phyloP scores from a whole-genome alignment of 2,329 filamentous ascomycete species.

The Diaporthe sp. region DNA sequence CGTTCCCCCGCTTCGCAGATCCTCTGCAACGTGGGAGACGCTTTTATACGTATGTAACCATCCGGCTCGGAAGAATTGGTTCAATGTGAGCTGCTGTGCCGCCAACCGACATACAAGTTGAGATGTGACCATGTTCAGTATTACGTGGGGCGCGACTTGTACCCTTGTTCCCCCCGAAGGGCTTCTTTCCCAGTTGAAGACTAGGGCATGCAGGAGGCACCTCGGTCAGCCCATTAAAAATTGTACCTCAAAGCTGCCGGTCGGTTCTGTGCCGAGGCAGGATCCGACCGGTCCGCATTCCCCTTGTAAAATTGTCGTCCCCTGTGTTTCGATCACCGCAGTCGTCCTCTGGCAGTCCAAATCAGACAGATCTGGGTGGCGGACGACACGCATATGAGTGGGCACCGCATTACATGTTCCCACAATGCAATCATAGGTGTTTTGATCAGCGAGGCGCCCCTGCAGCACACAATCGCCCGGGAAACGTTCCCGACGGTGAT shows the following conservation, averaged over 20 bases:
- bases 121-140: neutral
- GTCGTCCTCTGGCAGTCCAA: neutral
- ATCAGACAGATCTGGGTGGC: neutral
- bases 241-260: no score
- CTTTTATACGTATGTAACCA: neutral
- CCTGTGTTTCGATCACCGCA: neutral
- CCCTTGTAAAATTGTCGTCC: neutral
- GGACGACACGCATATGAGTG: neutral
- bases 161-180: neutral
- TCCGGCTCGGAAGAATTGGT: neutral
- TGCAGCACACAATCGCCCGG: neutral
- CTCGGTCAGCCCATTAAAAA: neutral
- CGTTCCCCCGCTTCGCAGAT: neutral
- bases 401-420: neutral
- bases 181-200: neutral
- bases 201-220: constrained; percentile 5
- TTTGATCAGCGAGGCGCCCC: neutral
- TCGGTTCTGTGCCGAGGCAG: neutral
- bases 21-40: neutral
- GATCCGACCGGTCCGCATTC: neutral
- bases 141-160: neutral
- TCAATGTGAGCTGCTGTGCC: neutral
- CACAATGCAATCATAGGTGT: neutral
- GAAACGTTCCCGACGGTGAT: neutral
- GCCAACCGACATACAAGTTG: neutral